phyloP scores from a whole-genome alignment of 805 yeast genomes.

The Monosporozyma siamensis region DNA sequence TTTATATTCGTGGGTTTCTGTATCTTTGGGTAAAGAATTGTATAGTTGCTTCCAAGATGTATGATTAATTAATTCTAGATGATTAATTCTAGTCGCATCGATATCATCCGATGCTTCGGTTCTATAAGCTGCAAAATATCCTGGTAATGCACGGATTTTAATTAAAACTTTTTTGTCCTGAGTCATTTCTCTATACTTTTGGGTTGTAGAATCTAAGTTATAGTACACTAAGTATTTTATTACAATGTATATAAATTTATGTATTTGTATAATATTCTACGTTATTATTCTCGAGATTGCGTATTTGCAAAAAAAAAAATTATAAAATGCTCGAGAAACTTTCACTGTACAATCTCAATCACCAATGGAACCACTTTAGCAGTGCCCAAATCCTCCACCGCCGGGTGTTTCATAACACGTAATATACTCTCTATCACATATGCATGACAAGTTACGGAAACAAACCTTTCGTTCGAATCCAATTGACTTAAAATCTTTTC shows the following conservation, averaged over 20 bases:
- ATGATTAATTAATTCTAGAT: conserved; percentile 12
- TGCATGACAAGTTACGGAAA: conserved; percentile 52
- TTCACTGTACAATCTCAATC: conserved; percentile 28
- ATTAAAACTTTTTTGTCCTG: neutral
- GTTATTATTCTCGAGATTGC: too few species aligned
- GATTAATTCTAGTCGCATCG: conserved; percentile 14
- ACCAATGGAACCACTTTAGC: conserved; percentile 57
- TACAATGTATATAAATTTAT: neutral
- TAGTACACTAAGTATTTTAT: neutral
- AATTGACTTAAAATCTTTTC: conserved; percentile 35
- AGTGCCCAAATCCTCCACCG: conserved; percentile 44
- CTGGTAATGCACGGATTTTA: conserved; percentile 17
- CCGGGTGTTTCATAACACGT: conserved; percentile 44
- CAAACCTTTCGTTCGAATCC: conserved; percentile 19
- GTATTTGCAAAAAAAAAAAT: neutral
- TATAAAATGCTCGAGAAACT: neutral
- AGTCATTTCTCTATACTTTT: neutral
- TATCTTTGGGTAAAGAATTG: conserved; percentile 16
- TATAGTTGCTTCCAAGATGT: conserved; percentile 16
- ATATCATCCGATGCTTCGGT: neutral
- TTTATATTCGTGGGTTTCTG: conserved; percentile 13
- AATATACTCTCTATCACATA: conserved; percentile 48
- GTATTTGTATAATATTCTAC: neutral
- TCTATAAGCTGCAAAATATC: conserved; percentile 15
- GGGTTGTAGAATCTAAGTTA: too few species aligned